These are phyloP conservation scores for Saprolegnia diclina DNA, from an alignment of 352 stramenopile genomes.

Conservation along the genomic window DNA sequence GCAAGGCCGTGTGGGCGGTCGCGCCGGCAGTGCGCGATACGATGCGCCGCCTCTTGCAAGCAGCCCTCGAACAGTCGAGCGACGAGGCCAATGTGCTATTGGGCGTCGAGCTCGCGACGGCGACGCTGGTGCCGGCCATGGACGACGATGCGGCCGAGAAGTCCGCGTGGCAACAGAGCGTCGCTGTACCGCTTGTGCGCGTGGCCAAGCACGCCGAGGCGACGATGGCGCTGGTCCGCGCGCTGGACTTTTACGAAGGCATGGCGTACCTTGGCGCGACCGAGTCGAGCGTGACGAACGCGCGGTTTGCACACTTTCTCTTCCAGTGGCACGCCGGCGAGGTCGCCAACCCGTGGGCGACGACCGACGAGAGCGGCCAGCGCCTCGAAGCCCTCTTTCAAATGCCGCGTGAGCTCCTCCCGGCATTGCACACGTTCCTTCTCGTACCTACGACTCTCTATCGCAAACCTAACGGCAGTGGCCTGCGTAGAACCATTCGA, in stretches of 20 bases:
- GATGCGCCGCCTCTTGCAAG: constrained; percentile 6
- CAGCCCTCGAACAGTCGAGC: background rate
- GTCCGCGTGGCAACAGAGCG: background rate
- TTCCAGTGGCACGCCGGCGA: constrained; percentile 76
- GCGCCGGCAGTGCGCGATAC: background rate
- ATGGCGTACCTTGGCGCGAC: constrained; percentile 69
- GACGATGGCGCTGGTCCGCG: background rate
- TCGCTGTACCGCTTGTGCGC: constrained; percentile 15
- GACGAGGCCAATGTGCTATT: background rate
- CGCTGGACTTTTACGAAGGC: constrained; percentile 59
- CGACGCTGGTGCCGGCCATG: background rate
- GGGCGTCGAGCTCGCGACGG: background rate
- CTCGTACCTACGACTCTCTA: constrained; percentile 26
- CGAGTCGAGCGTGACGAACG: constrained; percentile 59
- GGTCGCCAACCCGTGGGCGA: constrained; percentile 60
- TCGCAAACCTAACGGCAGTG: too few species aligned
- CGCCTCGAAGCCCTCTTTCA: constrained; percentile 16
- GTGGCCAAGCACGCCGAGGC: background rate
- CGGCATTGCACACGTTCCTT: constrained; percentile 62
- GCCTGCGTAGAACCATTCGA: constrained; percentile 34
- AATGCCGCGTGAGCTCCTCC: constrained; percentile 54
- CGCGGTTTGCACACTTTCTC: constrained; percentile 58
- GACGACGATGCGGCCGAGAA: constrained; percentile 14
- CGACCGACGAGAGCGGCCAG: constrained; percentile 27
- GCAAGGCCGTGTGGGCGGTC: background rate